A percentile compares a stretch with the other conserved stretches of the same genome.
Evolutionary conservation across 1,284 basidiomycete genomes (phyloP).

Genomic region (Prillingera fragicola): DNA sequence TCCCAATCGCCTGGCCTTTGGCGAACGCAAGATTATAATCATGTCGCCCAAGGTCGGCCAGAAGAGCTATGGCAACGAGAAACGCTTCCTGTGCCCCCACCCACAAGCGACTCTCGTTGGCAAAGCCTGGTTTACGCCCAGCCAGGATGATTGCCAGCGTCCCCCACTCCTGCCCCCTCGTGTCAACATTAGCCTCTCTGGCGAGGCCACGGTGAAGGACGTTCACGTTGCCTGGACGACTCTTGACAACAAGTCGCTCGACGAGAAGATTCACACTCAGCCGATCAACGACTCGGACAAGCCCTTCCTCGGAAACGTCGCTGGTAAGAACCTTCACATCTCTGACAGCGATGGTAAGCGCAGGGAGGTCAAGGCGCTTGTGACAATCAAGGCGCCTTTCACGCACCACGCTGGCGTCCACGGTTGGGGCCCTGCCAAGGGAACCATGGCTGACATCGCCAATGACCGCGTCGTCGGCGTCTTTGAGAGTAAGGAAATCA

Average conservation of each 20-base stretch:
- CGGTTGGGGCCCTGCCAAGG: conserved; percentile 27
- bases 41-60: conserved; percentile 96
- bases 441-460: conserved; percentile 60
- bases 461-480: conserved; percentile 67
- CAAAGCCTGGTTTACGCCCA: conserved; percentile 76
- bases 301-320: conserved; percentile 43
- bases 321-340: conserved; percentile 45
- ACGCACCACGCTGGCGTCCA: conserved; percentile 40
- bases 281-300: conserved; percentile 28
- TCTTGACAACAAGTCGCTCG: conserved; percentile 33
- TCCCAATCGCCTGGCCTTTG: conserved; percentile 78
- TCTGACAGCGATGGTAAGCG: conserved; percentile 42
- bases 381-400: conserved; percentile 78
- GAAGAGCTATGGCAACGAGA: conserved; percentile 94
- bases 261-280: conserved; percentile 36
- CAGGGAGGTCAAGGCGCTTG: conserved; percentile 82
- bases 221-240: conserved; percentile 40
- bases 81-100: conserved; percentile 92
- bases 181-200: conserved; percentile 84
- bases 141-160: conserved; percentile 35
- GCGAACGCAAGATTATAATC: conserved; percentile 88
- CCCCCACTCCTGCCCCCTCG: conserved; percentile 59
- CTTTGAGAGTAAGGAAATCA: conserved; percentile 86
- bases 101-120: conserved; percentile 93
- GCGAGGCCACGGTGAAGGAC: conserved; percentile 69